phyloP scores from a whole-genome alignment of 1,139 yeast species.

The Yamadazyma dendronema region DNA sequence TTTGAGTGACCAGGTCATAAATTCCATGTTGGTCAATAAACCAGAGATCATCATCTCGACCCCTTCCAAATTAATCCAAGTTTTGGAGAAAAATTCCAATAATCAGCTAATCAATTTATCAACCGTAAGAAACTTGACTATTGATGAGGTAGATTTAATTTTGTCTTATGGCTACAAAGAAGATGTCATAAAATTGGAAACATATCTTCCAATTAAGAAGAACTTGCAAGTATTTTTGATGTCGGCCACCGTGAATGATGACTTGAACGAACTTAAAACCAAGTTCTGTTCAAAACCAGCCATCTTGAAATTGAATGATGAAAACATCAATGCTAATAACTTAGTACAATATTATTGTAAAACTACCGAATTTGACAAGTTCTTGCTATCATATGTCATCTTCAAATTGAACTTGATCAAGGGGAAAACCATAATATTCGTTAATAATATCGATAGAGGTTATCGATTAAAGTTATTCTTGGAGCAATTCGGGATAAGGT shows the following conservation, averaged over 20 bases:
- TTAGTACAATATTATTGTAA: conserved; percentile 84
- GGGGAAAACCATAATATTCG: conserved; percentile 90
- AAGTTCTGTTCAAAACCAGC: conserved; percentile 87
- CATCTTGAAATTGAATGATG: conserved; percentile 72
- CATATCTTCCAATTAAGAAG: conserved; percentile 65
- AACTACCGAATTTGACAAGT: conserved; percentile 88
- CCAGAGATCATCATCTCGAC: conserved; percentile 88
- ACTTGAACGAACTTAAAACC: conserved; percentile 70
- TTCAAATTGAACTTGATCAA: conserved; percentile 84
- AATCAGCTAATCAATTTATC: conserved; percentile 39
- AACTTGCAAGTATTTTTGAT: conserved; percentile 86
- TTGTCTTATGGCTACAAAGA: conserved; percentile 89
- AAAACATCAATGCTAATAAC: conserved; percentile 53
- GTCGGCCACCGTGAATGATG: conserved; percentile 95
- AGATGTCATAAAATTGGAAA: conserved; percentile 67
- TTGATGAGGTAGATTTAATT: conserved; percentile 94
- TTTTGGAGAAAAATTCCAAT: conserved; percentile 49
- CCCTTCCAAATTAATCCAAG: conserved; percentile 71
- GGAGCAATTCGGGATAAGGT: conserved; percentile 90
- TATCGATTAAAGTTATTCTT: conserved; percentile 85
- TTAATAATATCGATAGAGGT: conserved; percentile 93
- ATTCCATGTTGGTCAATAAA: conserved; percentile 63
- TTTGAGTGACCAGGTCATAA: conserved; percentile 69
- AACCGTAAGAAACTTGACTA: conserved; percentile 66
- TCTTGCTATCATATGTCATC: conserved; percentile 83